phyloP scores from a whole-genome alignment of 441 rosid species.

The Adansonia grandidieri region DNA sequence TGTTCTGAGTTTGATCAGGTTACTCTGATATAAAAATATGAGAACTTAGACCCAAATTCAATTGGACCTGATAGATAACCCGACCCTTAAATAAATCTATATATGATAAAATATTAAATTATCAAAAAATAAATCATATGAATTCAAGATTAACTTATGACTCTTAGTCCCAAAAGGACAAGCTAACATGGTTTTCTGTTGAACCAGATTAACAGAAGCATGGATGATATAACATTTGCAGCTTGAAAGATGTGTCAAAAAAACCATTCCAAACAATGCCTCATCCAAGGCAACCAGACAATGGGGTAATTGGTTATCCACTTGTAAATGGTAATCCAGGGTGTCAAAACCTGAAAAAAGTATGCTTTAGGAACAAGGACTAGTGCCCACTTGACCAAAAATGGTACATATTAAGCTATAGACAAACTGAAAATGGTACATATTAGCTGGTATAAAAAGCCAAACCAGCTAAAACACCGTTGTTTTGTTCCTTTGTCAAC shows the following conservation, averaged over 20 bases:
- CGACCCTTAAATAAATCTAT: too few species aligned
- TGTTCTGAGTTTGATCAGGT: too few species aligned
- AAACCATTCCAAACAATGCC: conserved; percentile 8
- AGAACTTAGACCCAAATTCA: too few species aligned
- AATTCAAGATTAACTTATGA: background rate
- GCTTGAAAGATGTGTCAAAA: background rate
- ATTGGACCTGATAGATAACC: too few species aligned
- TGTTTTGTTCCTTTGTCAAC: conserved; percentile 29
- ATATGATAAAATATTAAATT: too few species aligned
- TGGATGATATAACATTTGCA: background rate
- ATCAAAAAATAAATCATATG: too few species aligned
- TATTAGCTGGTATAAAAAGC: background rate
- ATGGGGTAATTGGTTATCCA: background rate
- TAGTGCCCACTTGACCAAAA: conserved; percentile 14
- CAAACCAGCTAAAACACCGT: conserved; percentile 18
- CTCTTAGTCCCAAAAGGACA: background rate
- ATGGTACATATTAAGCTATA: background rate
- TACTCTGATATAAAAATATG: too few species aligned
- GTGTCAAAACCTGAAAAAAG: conserved; percentile 20
- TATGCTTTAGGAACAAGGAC: background rate
- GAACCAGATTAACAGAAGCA: background rate
- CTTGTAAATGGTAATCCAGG: background rate
- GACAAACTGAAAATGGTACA: background rate
- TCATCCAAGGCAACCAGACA: background rate
- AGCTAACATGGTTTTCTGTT: background rate